Evolutionary conservation across 495 filamentous ascomycete genomes (phyloP), one percentile per base, ranked within the genome.

Genomic region (Astrocystis sublimbata): DNA sequence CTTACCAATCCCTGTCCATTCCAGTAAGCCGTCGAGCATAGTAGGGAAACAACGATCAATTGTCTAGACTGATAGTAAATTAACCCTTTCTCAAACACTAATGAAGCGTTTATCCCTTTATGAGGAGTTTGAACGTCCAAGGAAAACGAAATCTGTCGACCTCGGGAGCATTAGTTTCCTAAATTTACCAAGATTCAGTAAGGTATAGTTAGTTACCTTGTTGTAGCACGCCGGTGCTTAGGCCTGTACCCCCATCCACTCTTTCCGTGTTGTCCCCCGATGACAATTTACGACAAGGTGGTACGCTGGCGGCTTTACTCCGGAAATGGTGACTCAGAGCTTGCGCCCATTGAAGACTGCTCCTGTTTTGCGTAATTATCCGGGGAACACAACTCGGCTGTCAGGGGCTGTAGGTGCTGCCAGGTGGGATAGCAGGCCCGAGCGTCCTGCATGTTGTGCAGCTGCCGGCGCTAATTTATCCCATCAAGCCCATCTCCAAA

Each of bases 381-480:
- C 35, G 36, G 5, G 42, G 26, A 15, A 26, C 10, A 17, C 30
- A 36, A 52, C 46, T 53, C 36, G 47, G 36, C 46, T 30, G 24
- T 45, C 42, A 36, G 50, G 36, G 42, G 38, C 33, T 23, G 46
- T 51, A 31, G 24, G 41, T n/a, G n/a, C n/a, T n/a, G n/a, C n/a
- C n/a, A 10, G 38, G 40, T 6, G n/a, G 40, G 40, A 17, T 24
- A 15, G n/a, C 26, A 51, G 58, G 60, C 42, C 51, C 60, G 51
- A 55, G 60, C 60, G 60, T 24, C 60, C 40, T 56, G 60, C 60
- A 62, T 51, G 40, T 21, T 49, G 30, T 4, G 24, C 58, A 30
- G 33, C 46, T 52, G 60, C 60, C 41, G 40, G 61, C 53, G 45
- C 61, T 63, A 63, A 58, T 38, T 49, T 17, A 36, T 43, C 40